Percentiles rank a stretch among this genome's conserved stretches.
phyloP scores from a whole-genome alignment of 352 stramenopile genomes.

The Detonula confervacea region DNA sequence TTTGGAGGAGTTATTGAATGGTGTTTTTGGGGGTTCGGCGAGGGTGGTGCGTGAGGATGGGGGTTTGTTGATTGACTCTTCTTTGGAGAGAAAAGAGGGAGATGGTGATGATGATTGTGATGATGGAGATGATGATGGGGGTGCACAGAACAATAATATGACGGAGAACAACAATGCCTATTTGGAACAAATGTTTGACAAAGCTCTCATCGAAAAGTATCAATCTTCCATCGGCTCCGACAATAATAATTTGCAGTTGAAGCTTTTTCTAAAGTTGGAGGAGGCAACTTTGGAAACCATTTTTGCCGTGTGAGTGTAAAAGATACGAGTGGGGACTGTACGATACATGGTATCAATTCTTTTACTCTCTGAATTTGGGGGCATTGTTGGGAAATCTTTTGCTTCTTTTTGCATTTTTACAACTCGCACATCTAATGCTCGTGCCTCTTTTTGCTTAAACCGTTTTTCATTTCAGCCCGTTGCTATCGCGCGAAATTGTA shows the following conservation, averaged over 20 bases:
- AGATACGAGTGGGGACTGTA: background rate
- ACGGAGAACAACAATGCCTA: conserved; percentile 42
- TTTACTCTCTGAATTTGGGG: no score
- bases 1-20: conserved; percentile 9
- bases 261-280: conserved; percentile 15
- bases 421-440: conserved; percentile 5
- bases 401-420: conserved; percentile 1
- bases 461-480: conserved; percentile 22
- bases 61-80: conserved; percentile 12
- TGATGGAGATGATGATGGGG: background rate
- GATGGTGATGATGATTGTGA: no score
- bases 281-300: conserved; percentile 32
- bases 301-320: conserved; percentile 31
- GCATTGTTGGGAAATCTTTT: no score
- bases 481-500: conserved; percentile 55
- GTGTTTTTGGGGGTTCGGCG: conserved; percentile 14
- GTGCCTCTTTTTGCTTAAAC: background rate
- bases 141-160: conserved; percentile 14
- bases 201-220: conserved; percentile 46
- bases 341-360: no score
- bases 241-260: conserved; percentile 19
- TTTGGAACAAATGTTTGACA: conserved; percentile 50
- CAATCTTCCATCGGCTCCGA: conserved; percentile 31
- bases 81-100: no score
- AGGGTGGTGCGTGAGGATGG: conserved; percentile 1